Evolutionary conservation across 1,284 basidiomycete genomes (phyloP), one percentile per base, ranked within the genome.

Genomic region (Boletellus dicymbophilus): DNA sequence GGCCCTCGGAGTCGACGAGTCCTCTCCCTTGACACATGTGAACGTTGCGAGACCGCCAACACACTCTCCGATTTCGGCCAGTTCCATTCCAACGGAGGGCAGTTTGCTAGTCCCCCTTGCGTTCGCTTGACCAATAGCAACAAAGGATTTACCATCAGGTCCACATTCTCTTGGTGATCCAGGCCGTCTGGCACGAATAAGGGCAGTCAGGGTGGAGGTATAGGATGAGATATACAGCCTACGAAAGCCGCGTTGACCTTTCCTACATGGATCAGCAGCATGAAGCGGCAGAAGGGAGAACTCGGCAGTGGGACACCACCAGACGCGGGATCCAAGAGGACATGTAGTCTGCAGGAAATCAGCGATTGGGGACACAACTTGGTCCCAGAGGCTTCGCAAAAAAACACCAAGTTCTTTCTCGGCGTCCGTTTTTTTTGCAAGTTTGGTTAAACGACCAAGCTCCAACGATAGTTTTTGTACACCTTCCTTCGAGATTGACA

Each of bases 341-440:
- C 34, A 21, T 21, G 34, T 36, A 10, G 18, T 36, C 9, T 12
- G 6, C 9, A 21, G 20, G 18, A 36, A 8, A 21, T 36, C 7
- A 5, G 21, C 34, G 5, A 36, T 21, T 9, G 18, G 18, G 1
- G 34, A 36, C 10, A 36, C 34, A 1, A 36, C 16, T 4, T 22
- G 16, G 3, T 55, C 47, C 68, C 68, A 70, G 16, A 70, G 51
- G 10, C 37, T 43, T 8, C 59, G 39, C 16, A 71, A 46, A 9
- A 63, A 44, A 6, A 26, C 11, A 10, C 16, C 26, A 23, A 59
- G 26, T 2, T 39, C 37, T n/a, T 25, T 30, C 22, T 8, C 22
- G 10, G 27, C 28, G 33, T 43, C 34, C 21, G 23, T 25, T 18
- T 11, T 34, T 18, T 16, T 34, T 34, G 33, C 33, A 18, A 34